Conservation (phyloP, 2,329 filamentous ascomycete species). For the Coleophoma eucalyptorum region DNA sequence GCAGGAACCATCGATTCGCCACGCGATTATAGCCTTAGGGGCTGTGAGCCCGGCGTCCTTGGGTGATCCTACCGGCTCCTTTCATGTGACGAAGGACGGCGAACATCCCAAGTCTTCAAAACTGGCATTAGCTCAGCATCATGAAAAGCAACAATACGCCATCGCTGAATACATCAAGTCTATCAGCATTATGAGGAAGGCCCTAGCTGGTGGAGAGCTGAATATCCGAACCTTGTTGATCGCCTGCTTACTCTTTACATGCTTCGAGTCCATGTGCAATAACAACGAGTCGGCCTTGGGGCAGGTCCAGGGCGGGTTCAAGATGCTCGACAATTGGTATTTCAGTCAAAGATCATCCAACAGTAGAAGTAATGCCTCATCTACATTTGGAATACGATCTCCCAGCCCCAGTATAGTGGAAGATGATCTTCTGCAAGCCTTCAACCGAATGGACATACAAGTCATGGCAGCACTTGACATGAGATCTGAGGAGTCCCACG, state of each 20-base stretch:
- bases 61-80: constrained; percentile 35
- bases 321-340: constrained; percentile 3
- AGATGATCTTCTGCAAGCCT: constrained; percentile 3
- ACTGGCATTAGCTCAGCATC: constrained; percentile 30
- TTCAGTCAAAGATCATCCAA: not conserved
- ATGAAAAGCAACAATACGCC: constrained; percentile 52
- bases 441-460: constrained; percentile 6
- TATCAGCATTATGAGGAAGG: constrained; percentile 41
- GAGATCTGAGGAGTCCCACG: not conserved
- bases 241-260: constrained; percentile 58
- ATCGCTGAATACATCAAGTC: constrained; percentile 54
- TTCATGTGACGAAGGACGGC: constrained; percentile 29
- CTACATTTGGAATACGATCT: not conserved
- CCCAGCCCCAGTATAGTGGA: not conserved
- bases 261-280: constrained; percentile 62
- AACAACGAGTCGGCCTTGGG: constrained; percentile 55
- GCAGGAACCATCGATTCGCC: constrained; percentile 52
- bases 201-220: constrained; percentile 34
- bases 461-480: constrained; percentile 5
- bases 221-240: constrained; percentile 50
- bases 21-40: constrained; percentile 60
- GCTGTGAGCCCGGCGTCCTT: constrained; percentile 62
- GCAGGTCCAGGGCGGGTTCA: constrained; percentile 50
- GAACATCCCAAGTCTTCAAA: constrained; percentile 12
- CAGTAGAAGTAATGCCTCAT: not conserved